Evolutionary conservation across 2,329 filamentous ascomycete species (phyloP).

Genomic region (Bipolaris oryzae): DNA sequence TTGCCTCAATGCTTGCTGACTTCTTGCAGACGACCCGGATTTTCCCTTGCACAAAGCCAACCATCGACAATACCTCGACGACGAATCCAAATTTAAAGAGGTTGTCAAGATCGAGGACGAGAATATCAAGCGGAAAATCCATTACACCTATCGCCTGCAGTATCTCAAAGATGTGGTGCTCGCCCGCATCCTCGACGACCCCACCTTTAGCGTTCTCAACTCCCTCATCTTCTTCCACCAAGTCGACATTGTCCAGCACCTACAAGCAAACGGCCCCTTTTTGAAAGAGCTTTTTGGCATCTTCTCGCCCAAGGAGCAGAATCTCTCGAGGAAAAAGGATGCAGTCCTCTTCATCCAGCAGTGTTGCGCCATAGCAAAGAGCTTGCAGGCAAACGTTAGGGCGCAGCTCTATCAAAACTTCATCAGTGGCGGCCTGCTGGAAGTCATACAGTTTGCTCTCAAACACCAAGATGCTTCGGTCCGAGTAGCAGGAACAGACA

Average conservation of each 20-base stretch:
- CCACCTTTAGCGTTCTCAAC: slow-evolving; percentile 96
- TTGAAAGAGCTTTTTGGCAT: slow-evolving; percentile 86
- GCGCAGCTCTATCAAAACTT: slow-evolving; percentile 89
- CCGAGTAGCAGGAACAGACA: slow-evolving; percentile 89
- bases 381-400: slow-evolving; percentile 81
- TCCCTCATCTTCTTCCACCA: slow-evolving; percentile 99
- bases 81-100: slow-evolving; percentile 91
- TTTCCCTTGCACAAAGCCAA: slow-evolving; percentile 98
- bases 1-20: slow-evolving; percentile 38
- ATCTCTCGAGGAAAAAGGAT: slow-evolving; percentile 81
- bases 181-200: slow-evolving; percentile 93
- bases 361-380: slow-evolving; percentile 93
- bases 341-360: slow-evolving; percentile 96
- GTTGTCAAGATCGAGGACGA: slow-evolving; percentile 90
- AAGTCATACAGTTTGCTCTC: slow-evolving; percentile 90
- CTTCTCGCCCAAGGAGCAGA: slow-evolving; percentile 69
- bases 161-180: slow-evolving; percentile 99
- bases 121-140: slow-evolving; percentile 84
- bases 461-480: slow-evolving; percentile 83
- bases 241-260: slow-evolving; percentile 93
- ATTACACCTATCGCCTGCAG: slow-evolving; percentile 92
- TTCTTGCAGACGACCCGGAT: slow-evolving; percentile 77
- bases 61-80: slow-evolving; percentile 88
- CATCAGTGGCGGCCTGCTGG: slow-evolving; percentile 81
- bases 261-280: slow-evolving; percentile 81